Percentiles rank a stretch among this genome's conserved stretches.
phyloP scores from a whole-genome alignment of 1,284 basidiomycete genomes.

The Trametes polyzona region DNA sequence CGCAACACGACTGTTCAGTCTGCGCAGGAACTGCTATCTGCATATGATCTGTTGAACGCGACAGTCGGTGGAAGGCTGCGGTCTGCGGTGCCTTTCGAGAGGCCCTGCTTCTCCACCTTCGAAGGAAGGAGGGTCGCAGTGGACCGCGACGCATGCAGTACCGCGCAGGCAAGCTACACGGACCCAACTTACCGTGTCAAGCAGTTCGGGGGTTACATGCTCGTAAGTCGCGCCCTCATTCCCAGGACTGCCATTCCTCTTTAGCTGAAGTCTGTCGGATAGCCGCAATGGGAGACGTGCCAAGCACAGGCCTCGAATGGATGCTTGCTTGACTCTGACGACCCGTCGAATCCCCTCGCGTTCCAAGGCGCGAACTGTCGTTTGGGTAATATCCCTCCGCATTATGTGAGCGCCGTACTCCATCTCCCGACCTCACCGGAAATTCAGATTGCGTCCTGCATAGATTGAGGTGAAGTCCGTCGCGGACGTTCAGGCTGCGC shows the following conservation, averaged over 20 bases:
- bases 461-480: constrained; percentile 38
- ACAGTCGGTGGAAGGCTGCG: constrained; percentile 38
- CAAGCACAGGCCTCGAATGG: constrained; percentile 23
- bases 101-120: constrained; percentile 38
- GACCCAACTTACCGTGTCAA: constrained; percentile 31
- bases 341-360: constrained; percentile 33
- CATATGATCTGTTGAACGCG: constrained; percentile 29
- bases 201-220: constrained; percentile 36
- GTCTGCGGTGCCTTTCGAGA: constrained; percentile 32
- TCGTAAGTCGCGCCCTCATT: constrained; percentile 24
- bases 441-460: too few relatives aligned
- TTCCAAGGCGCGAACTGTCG: constrained; percentile 25
- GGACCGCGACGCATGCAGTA: constrained; percentile 31
- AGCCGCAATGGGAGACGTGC: constrained; percentile 41
- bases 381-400: constrained; percentile 36
- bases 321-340: constrained; percentile 34
- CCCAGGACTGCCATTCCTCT: not conserved
- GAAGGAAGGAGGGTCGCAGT: constrained; percentile 26
- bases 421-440: not conserved
- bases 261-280: not conserved
- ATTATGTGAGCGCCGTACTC: constrained; percentile 31
- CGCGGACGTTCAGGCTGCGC: constrained; percentile 38
- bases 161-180: constrained; percentile 36
- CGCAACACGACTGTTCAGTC: not conserved
- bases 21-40: not conserved